Percentiles rank a stretch among this genome's conserved stretches.
These are phyloP conservation scores for Lodderomyces elongisporus DNA, from an alignment of 1,139 yeast genomes.

Conservation along the genomic window DNA sequence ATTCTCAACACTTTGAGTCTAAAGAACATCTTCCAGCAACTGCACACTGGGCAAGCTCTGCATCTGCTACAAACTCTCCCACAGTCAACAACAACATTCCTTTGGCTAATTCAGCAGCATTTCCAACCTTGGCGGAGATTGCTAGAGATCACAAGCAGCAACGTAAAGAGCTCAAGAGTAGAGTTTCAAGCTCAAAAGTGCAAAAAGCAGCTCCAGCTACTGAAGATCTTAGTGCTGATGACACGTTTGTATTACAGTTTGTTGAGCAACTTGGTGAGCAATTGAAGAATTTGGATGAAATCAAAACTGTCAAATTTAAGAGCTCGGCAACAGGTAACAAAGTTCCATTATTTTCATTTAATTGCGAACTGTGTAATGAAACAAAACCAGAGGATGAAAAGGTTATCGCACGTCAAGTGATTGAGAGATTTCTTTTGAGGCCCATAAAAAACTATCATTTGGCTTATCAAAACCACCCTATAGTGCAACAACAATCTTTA, in stretches of 20 bases:
- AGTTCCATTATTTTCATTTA: slow-evolving; percentile 40
- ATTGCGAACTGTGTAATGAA: slow-evolving; percentile 16
- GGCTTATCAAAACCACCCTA: slow-evolving; percentile 45
- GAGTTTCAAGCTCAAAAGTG: slow-evolving; percentile 18
- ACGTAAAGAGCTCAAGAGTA: slow-evolving; percentile 18
- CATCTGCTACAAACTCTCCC: slow-evolving; percentile 27
- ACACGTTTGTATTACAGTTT: slow-evolving; percentile 31
- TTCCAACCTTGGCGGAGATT: slow-evolving; percentile 71
- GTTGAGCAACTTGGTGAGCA: slow-evolving; percentile 34
- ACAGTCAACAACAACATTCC: slow-evolving; percentile 32
- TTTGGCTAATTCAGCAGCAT: slow-evolving; percentile 53
- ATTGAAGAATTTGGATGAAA: slow-evolving; percentile 28
- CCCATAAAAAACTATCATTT: slow-evolving; percentile 46
- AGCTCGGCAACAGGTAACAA: slow-evolving; percentile 16
- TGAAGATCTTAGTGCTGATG: slow-evolving; percentile 42
- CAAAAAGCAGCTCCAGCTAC: slow-evolving; percentile 17
- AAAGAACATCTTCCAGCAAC: slow-evolving; percentile 46
- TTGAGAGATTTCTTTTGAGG: slow-evolving; percentile 37
- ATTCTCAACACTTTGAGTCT: slow-evolving; percentile 5
- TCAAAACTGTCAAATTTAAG: slow-evolving; percentile 30
- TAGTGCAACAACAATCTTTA: slow-evolving; percentile 36
- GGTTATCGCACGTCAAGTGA: slow-evolving; percentile 35
- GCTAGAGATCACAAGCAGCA: slow-evolving; percentile 41
- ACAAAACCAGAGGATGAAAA: slow-evolving; percentile 35
- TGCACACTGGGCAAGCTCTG: slow-evolving; percentile 50